phyloP scores from a whole-genome alignment of 176 grass and related monocot genomes.

The Bromus sterilis region DNA sequence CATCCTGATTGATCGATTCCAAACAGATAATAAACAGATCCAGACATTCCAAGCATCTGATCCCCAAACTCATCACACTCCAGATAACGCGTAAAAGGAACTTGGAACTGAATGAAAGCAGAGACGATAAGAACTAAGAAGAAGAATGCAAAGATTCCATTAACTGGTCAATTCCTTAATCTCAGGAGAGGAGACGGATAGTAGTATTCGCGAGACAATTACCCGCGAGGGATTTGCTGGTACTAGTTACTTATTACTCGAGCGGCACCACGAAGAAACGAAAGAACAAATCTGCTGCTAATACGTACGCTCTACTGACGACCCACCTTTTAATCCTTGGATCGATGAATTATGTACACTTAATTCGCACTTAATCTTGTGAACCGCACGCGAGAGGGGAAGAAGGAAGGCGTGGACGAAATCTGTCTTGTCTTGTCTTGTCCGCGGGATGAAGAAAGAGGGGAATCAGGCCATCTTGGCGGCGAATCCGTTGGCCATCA shows the following conservation, averaged over 20 bases:
- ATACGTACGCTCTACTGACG: neutral
- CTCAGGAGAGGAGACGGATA: too few relatives aligned
- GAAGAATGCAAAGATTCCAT: neutral
- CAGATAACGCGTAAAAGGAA: neutral
- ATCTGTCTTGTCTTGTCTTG: too few relatives aligned
- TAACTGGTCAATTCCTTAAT: neutral
- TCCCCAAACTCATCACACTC: too few relatives aligned
- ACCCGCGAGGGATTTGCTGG: neutral
- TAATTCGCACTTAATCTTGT: neutral
- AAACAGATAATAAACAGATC: neutral
- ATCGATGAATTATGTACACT: neutral
- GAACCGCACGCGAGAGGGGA: too few relatives aligned
- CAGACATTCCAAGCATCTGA: neutral
- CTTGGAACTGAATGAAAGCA: neutral
- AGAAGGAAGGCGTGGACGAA: neutral
- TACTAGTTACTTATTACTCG: neutral
- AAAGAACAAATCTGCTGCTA: neutral
- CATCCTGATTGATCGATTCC: neutral
- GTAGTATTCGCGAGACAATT: neutral
- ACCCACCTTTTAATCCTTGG: neutral
- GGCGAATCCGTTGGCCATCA: slow-evolving; percentile 55
- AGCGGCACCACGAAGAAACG: neutral
- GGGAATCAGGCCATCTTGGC: neutral
- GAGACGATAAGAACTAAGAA: neutral
- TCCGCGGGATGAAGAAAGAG: too few relatives aligned